phyloP scores from a whole-genome alignment of 2,329 filamentous ascomycete species.

The Teratosphaeria epicoccoides region DNA sequence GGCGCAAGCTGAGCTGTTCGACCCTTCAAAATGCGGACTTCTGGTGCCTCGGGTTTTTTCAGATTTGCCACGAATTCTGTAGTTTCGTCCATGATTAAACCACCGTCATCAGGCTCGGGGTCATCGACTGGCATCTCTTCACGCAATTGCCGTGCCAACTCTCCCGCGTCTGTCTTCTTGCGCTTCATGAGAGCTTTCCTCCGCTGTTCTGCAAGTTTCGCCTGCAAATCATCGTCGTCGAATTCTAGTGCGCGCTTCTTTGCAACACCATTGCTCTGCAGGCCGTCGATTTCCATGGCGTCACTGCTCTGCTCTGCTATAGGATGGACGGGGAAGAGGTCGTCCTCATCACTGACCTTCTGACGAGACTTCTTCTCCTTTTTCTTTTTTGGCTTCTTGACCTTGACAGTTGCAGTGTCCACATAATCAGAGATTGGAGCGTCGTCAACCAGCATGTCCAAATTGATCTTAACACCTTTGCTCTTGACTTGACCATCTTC shows the following conservation, averaged over 20 bases:
- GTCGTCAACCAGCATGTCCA: constrained; percentile 58
- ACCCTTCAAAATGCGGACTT: constrained; percentile 27
- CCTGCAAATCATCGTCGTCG: constrained; percentile 77
- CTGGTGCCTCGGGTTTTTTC: constrained; percentile 50
- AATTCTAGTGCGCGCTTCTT: constrained; percentile 59
- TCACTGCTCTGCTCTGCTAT: constrained; percentile 29
- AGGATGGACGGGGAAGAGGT: constrained; percentile 22
- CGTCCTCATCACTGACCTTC: constrained; percentile 51
- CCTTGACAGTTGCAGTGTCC: constrained; percentile 74
- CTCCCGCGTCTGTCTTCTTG: constrained; percentile 75
- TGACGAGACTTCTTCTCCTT: constrained; percentile 65
- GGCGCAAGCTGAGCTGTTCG: constrained; percentile 17
- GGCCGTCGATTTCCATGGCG: constrained; percentile 65
- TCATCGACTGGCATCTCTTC: constrained; percentile 57
- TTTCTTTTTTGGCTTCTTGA: constrained; percentile 82
- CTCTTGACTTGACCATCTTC: constrained; percentile 45
- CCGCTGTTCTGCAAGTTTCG: constrained; percentile 72
- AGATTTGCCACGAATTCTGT: constrained; percentile 87
- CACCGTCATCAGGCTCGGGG: constrained; percentile 45
- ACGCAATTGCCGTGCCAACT: constrained; percentile 68
- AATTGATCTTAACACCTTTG: constrained; percentile 60
- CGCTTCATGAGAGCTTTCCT: constrained; percentile 80
- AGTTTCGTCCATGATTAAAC: constrained; percentile 89
- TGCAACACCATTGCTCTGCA: constrained; percentile 21
- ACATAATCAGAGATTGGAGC: constrained; percentile 71